These are phyloP conservation scores for Alloascoidea hylecoeti DNA, from an alignment of 805 yeast genomes.

Conservation along the genomic window DNA sequence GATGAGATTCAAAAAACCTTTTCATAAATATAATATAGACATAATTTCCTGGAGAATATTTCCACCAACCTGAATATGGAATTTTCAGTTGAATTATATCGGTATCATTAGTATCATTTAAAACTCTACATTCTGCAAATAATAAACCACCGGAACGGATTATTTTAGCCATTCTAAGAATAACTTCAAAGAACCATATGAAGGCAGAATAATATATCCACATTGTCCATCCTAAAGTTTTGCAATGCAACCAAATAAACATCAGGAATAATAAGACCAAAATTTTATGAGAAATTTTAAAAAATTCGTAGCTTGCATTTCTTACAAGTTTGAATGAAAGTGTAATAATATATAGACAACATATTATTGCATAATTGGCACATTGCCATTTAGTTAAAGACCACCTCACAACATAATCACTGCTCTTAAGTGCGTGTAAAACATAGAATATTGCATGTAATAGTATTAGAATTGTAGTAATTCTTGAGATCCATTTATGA, in stretches of 20 bases:
- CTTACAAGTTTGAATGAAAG: constrained; percentile 26
- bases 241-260: constrained; percentile 39
- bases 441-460: neutral
- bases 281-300: constrained; percentile 36
- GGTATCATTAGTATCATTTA: no score
- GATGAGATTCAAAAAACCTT: constrained; percentile 54
- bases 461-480: neutral
- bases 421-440: no score
- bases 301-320: constrained; percentile 35
- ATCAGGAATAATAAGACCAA: constrained; percentile 37
- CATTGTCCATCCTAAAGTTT: constrained; percentile 37
- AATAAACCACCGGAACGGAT: constrained; percentile 15
- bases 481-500: constrained; percentile 43
- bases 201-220: constrained; percentile 40
- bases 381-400: neutral
- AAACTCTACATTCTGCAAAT: constrained; percentile 24
- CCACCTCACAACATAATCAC: no score
- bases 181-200: constrained; percentile 56
- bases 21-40: constrained; percentile 40
- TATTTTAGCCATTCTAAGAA: constrained; percentile 38
- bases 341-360: no score
- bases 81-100: constrained; percentile 35
- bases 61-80: constrained; percentile 39
- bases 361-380: no score
- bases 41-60: constrained; percentile 45